Conservation (phyloP, 257 asterid genomes). For the Gardenia jasminoides region DNA sequence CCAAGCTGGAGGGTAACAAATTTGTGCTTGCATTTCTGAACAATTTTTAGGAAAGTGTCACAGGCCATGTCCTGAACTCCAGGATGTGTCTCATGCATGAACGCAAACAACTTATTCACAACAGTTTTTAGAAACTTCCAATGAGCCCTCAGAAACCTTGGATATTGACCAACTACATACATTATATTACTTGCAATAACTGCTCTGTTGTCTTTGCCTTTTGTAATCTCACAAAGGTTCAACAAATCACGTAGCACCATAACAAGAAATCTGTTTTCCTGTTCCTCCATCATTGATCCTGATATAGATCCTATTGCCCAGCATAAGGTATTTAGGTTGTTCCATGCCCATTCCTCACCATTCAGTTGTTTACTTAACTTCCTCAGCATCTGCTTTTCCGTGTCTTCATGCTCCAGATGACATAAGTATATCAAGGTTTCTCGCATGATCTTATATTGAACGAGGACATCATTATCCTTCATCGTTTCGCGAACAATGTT, state of each 20-base stretch:
- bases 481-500: slow-evolving; percentile 97
- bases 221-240: slow-evolving; percentile 94
- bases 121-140: slow-evolving; percentile 99
- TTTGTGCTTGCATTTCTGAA: slow-evolving; percentile 97
- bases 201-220: slow-evolving; percentile 99
- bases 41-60: slow-evolving; percentile 95
- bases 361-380: slow-evolving; percentile 76
- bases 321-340: slow-evolving; percentile 94
- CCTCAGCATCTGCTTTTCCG: slow-evolving; percentile 95
- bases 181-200: slow-evolving; percentile 98
- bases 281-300: slow-evolving; percentile 98
- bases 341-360: slow-evolving; percentile 98
- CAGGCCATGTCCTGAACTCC: slow-evolving; percentile 99
- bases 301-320: slow-evolving; percentile 99
- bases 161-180: slow-evolving; percentile 99
- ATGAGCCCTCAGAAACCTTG: slow-evolving; percentile 97
- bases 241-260: slow-evolving; percentile 98
- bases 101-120: slow-evolving; percentile 94
- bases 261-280: slow-evolving; percentile 96
- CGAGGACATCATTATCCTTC: slow-evolving; percentile 98
- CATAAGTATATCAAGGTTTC: slow-evolving; percentile 94
- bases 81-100: slow-evolving; percentile 99
- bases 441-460: slow-evolving; percentile 98
- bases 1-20: slow-evolving; percentile 94
- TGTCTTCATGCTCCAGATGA: slow-evolving; percentile 97